Evolutionary conservation across 176 grass and related monocot genomes (phyloP).

Genomic region (Ensete glaucum): DNA sequence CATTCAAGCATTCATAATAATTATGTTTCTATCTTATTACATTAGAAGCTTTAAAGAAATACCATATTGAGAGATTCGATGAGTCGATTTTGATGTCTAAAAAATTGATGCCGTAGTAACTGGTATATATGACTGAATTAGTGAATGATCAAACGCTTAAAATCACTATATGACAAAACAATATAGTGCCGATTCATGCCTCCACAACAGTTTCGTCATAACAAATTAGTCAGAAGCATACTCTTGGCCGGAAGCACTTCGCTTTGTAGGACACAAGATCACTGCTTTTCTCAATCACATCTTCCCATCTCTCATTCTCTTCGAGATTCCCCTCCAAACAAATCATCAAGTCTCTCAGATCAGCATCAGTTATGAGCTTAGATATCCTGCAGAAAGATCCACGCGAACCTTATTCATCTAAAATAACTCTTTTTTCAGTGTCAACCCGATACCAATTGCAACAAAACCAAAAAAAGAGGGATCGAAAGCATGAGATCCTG

Average conservation of each 20-base stretch:
- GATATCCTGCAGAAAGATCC: slow-evolving; percentile 36
- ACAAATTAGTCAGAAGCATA: slow-evolving; percentile 22
- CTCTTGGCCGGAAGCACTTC: slow-evolving; percentile 58
- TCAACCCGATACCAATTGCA: neutral
- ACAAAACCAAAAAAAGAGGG: neutral
- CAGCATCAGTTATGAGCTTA: slow-evolving; percentile 50
- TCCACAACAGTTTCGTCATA: neutral
- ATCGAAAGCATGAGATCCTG: neutral
- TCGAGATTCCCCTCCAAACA: slow-evolving; percentile 29
- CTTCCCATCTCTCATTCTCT: slow-evolving; percentile 44
- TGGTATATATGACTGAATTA: neutral
- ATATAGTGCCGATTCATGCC: neutral
- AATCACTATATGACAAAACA: neutral
- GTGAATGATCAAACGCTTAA: neutral
- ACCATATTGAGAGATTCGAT: neutral
- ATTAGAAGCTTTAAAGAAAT: neutral
- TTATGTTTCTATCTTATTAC: neutral
- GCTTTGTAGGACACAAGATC: slow-evolving; percentile 57
- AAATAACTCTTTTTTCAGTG: neutral
- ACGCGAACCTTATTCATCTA: neutral
- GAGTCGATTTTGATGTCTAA: neutral
- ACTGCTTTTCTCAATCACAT: slow-evolving; percentile 55
- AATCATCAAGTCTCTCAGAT: slow-evolving; percentile 58
- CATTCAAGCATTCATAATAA: neutral
- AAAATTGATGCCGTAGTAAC: neutral